These are phyloP conservation scores for Paecilomyces sp. DNA, from an alignment of 2,329 filamentous ascomycete genomes.

Conservation along the genomic window DNA sequence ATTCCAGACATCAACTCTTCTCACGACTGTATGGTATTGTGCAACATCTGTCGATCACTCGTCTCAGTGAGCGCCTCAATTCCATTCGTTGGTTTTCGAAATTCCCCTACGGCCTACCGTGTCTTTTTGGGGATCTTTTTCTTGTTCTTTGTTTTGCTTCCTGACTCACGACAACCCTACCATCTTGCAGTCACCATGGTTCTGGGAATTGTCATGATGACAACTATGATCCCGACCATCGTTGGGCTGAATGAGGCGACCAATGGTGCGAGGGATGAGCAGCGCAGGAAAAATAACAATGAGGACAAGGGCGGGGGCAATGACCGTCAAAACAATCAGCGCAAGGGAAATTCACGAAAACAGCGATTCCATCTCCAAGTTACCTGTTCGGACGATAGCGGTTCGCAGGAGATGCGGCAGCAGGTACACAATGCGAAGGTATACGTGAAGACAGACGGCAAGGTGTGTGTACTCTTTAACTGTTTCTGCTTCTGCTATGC, in stretches of 20 bases:
- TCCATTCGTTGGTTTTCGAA: neutral
- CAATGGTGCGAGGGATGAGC: conserved; percentile 12
- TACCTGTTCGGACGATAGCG: conserved; percentile 9
- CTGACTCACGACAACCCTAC: neutral
- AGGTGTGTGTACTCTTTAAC: neutral
- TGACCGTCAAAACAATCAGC: neutral
- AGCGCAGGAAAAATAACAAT: conserved; percentile 2
- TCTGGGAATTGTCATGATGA: conserved; percentile 16
- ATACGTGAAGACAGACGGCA: neutral
- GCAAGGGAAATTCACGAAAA: conserved; percentile 10
- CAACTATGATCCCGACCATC: conserved; percentile 18
- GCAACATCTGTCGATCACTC: neutral
- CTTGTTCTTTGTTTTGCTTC: neutral
- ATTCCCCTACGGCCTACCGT: neutral
- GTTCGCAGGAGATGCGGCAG: neutral
- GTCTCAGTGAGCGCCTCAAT: neutral
- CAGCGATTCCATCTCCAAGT: conserved; percentile 15
- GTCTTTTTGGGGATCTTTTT: neutral
- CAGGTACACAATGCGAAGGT: neutral
- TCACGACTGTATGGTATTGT: neutral
- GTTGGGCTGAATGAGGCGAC: conserved; percentile 18
- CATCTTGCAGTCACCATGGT: conserved; percentile 13
- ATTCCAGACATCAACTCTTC: neutral
- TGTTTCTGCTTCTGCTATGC: neutral
- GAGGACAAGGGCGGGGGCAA: too few species aligned